Evolutionary conservation across 495 filamentous ascomycete genomes (phyloP), one percentile per base, ranked within the genome.

Genomic region (Filosporella fistucella): DNA sequence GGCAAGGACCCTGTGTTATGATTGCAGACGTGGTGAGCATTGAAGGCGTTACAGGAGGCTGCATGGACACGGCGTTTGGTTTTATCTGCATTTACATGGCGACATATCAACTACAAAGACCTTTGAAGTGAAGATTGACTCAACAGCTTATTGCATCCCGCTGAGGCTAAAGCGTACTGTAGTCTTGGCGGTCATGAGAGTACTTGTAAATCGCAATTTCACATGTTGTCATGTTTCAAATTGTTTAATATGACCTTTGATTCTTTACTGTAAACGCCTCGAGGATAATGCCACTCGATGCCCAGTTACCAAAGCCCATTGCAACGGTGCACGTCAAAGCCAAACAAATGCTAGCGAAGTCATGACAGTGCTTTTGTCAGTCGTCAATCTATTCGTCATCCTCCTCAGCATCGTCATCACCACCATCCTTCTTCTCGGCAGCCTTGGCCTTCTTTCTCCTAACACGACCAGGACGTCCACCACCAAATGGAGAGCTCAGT

Each of bases 391-490:
- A 66, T 45, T 67, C 69, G 66, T 89, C 84, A 65, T 96, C 91
- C 64, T 97, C 93, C 60, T 95, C 91, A 66, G 93, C 91, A 52
- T 80, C 90, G 58, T 82, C 88, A 41, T 76, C 91, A 43, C 73
- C 90, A 46, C 79, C 91, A 63, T 85, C 91, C 73, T 87, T 88
- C 72, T 85, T 83, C 74, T 91, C 86, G 36, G 93, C 89, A 55
- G 94, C 90, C 76, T 85, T 87, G 65, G 89, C 86, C 90, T 98
- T 98, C 93, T 96, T 98, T 79, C 93, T 91, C 67, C 88, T 81
- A 67, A 94, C 89, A 78, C 93, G 91, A 51, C 93, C 93, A 61
- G 88, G 86, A 64, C 93, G 91, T 63, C 93, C 93, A 68, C 93
- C 91, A 75, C 93, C 93, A 66, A 95, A 96, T 61, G 93, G 94